These are phyloP conservation scores for Lachancea cidri DNA, from an alignment of 805 yeast species.

Conservation along the genomic window DNA sequence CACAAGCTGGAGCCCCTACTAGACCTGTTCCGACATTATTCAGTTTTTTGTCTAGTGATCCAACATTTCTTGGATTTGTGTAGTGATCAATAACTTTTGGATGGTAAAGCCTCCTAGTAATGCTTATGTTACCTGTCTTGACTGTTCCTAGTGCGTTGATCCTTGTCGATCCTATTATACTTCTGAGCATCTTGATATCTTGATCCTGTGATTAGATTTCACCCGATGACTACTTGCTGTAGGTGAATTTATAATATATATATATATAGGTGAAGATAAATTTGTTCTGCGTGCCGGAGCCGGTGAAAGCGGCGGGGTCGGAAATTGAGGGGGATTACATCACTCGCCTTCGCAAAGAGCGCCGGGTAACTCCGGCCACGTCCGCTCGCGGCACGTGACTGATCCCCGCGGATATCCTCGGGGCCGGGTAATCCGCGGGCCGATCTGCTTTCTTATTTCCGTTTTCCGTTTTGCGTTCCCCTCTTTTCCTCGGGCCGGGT, in stretches of 20 bases:
- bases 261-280: background rate
- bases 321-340: background rate
- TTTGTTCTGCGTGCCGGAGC: background rate
- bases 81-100: slow-evolving; percentile 95
- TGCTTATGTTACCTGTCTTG: background rate
- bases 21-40: slow-evolving; percentile 89
- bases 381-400: too few species aligned
- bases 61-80: slow-evolving; percentile 95
- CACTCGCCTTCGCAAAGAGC: too few species aligned
- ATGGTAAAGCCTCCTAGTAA: slow-evolving; percentile 49
- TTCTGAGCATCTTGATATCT: background rate
- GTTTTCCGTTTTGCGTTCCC: background rate
- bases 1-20: slow-evolving; percentile 99
- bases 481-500: too few species aligned
- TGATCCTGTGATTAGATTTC: too few species aligned
- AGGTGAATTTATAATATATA: too few species aligned
- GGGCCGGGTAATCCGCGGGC: background rate
- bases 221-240: too few species aligned
- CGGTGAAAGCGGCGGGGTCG: background rate
- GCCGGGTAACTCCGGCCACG: too few species aligned
- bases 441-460: background rate
- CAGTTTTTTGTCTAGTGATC: slow-evolving; percentile 75
- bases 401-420: too few species aligned
- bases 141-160: background rate
- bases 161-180: background rate